Base-by-base conservation (phyloP, 2,329 filamentous ascomycete genomes). In the Verruconis gallopava region DNA sequence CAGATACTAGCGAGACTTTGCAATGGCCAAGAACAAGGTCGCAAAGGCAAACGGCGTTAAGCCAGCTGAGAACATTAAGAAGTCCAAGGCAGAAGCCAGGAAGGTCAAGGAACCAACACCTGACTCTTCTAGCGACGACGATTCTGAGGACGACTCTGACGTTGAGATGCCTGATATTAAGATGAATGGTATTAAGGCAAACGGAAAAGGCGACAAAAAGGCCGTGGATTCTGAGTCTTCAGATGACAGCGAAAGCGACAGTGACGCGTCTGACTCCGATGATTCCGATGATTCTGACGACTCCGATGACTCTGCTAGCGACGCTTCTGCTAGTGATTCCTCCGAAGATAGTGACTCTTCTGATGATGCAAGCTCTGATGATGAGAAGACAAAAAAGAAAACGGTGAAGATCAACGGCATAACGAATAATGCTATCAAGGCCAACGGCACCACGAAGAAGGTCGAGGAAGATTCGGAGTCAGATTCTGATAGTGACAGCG, bases 31-130 rank as follows among this genome's bases (percentile, higher is more conserved):
- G 9, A 30, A 30, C 25, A 30, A 30, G 25, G 25, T n/a, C 49
- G 63, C 76, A 56, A 79, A 77, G 64, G 64, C 69, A 47, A 81
- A 81, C 68, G 71, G 75, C 53, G 81, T 81, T 70, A 69, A 77
- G 49, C 57, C 74, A 44, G 76, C 76, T 52, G 81, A 82, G 71
- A 51, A 30, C 15, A 21, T 41, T 46, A 48, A 60, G 59, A 55
- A 55, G 54, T 44, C 25, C 25, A 61, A 30, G 25, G 25, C 25
- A 58, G 66, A 66, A 58, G 51, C 50, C 46, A 68, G 68, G 64
- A 71, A 71, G 60, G 55, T 56, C 45, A 64, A 63, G 58, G 63
- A 57, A 50, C 63, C 65, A 34, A 66, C 63, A 41, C 66, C 66
- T 39, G 63, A 66, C 58, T 55, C 58, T 34, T 53, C 55, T 28